Evolutionary conservation across 495 filamentous ascomycete species (phyloP).

Genomic region (Aspergillus heteromorphus): DNA sequence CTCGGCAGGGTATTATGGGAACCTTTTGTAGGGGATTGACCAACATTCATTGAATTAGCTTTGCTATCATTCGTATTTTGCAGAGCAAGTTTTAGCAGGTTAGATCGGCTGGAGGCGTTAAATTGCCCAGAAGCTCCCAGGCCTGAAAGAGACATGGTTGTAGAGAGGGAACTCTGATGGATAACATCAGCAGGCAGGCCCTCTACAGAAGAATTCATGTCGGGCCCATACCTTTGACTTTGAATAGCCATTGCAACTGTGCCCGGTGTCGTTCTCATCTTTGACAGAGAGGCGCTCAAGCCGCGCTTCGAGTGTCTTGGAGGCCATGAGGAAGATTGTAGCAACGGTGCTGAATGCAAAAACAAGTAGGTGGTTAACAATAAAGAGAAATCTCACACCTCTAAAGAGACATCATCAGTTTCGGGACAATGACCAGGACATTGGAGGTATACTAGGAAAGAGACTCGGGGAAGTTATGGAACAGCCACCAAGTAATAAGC

Average conservation of each 20-base stretch:
- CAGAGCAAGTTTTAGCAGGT: constrained; percentile 75
- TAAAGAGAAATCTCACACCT: background rate
- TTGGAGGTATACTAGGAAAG: background rate
- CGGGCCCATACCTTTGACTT: constrained; percentile 60
- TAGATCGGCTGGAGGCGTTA: constrained; percentile 58
- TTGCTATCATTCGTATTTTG: constrained; percentile 62
- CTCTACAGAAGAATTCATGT: background rate
- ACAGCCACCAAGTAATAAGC: background rate
- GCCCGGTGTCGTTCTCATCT: constrained; percentile 65
- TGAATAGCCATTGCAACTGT: constrained; percentile 44
- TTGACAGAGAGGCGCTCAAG: constrained; percentile 79
- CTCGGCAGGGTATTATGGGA: constrained; percentile 35
- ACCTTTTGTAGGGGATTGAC: constrained; percentile 27
- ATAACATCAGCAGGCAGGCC: constrained; percentile 23
- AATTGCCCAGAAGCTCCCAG: constrained; percentile 45
- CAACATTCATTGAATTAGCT: constrained; percentile 41
- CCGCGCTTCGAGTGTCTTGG: constrained; percentile 65
- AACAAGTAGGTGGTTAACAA: background rate
- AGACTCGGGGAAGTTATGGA: background rate
- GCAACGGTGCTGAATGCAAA: background rate
- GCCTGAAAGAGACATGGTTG: constrained; percentile 48
- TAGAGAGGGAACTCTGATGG: constrained; percentile 39
- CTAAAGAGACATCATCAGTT: background rate
- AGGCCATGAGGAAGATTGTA: constrained; percentile 39
- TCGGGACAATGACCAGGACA: background rate